Evolutionary conservation across 2,329 filamentous ascomycete genomes (phyloP), one percentile per base, ranked within the genome.

Genomic region (Apiospora saccharicola): DNA sequence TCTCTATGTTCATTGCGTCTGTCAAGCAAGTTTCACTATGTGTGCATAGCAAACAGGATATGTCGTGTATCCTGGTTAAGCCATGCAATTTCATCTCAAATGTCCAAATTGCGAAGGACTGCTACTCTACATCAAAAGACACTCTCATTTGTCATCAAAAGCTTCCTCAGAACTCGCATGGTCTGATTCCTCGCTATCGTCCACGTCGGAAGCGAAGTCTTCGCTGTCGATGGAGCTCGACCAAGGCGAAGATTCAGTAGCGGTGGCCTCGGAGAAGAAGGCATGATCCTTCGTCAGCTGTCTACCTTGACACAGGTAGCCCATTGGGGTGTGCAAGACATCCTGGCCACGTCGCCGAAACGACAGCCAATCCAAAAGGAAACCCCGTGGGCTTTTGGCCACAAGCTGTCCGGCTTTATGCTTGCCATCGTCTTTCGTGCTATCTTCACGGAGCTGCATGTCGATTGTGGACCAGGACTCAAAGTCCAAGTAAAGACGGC

Each of bases 281-380:
- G 26, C 53, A 61, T 61, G 26, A 1, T 61, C 53, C 14, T 37
- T 61, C 8, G 53, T 61, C 53, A 61, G 26, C 26, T 61, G 53
- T 61, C 53, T 26, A 22, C 53, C 26, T 61, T 61, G 53, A 26
- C 53, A 61, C 53, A 61, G 5, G 22, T 61, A 88, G 0, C 89
- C 89, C 85, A 91, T 90, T 0, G 89, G 90, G 0, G 88, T 91
- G 37, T 90, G 86, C 19, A 84, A 76, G 70, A 91, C 85, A 72
- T 91, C 89, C 71, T 90, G 88, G 0, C 86, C 86, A 49, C 86
- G 87, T 1, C 89, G 85, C 0, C 87, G 83, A 0, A 89, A 73
- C 0, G 86, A 80, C 0, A 91, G 80, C 89, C 89, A 91, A 67
- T 91, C 89, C 30, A 87, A 83, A 0, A 91, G 75, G 75, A 90